phyloP scores from a whole-genome alignment of 2,329 filamentous ascomycete genomes.

The Sarocladiaceae sp. region DNA sequence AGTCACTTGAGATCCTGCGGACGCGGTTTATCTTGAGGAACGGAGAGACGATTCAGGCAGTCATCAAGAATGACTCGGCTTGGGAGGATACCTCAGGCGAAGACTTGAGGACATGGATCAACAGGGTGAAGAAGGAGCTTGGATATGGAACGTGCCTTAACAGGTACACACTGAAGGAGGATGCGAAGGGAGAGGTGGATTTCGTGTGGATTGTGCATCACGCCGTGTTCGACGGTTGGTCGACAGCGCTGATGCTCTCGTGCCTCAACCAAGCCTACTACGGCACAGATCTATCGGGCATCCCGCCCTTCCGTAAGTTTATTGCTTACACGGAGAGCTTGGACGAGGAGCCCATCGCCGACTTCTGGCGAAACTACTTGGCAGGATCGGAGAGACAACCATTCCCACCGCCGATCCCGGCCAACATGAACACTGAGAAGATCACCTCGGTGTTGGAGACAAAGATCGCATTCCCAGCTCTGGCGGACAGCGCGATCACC shows the following conservation, averaged over 20 bases:
- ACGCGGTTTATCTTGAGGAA: conserved; percentile 10
- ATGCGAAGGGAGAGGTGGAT: neutral
- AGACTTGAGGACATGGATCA: neutral
- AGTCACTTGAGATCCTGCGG: too few relatives aligned
- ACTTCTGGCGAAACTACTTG: conserved; percentile 7
- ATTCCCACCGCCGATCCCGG: conserved; percentile 12
- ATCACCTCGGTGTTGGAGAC: too few relatives aligned
- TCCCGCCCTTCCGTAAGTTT: conserved; percentile 30
- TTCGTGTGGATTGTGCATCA: conserved; percentile 16
- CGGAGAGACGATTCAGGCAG: conserved; percentile 1
- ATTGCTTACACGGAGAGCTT: conserved; percentile 33
- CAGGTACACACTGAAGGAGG: conserved; percentile 11
- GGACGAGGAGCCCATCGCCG: conserved; percentile 1
- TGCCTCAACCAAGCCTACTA: neutral
- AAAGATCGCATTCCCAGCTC: neutral
- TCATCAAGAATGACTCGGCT: neutral
- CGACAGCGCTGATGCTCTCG: conserved; percentile 10
- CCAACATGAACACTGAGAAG: too few relatives aligned
- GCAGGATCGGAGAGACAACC: conserved; percentile 5
- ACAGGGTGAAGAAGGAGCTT: too few relatives aligned
- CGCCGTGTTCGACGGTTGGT: conserved; percentile 16
- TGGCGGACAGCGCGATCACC: neutral
- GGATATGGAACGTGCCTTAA: conserved; percentile 12
- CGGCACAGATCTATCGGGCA: conserved; percentile 18
- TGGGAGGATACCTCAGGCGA: conserved; percentile 6